Percentiles rank a stretch among this genome's conserved stretches.
Conservation (phyloP, 345 rosid genomes). For the Linum trigynum region DNA sequence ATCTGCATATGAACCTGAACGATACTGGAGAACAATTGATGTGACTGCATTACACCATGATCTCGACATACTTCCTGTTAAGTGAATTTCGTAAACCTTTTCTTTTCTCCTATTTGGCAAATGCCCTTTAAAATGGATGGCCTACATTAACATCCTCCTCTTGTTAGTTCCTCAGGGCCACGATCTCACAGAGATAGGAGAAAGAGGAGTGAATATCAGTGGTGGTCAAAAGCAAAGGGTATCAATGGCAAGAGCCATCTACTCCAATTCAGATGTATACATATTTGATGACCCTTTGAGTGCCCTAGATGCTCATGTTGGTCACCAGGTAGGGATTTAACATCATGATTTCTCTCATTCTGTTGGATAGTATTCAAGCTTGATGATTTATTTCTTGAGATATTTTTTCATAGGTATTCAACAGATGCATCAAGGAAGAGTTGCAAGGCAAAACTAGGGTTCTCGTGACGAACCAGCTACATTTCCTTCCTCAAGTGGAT, state of each 20-base stretch:
- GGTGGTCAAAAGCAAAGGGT: constrained; percentile 31
- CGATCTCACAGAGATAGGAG: constrained; percentile 30
- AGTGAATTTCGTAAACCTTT: not conserved
- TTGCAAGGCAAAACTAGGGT: constrained; percentile 75
- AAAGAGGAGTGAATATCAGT: constrained; percentile 28
- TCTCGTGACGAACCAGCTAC: constrained; percentile 98
- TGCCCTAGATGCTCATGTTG: constrained; percentile 31
- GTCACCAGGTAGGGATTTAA: constrained; percentile 14
- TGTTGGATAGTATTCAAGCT: not conserved
- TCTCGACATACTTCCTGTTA: constrained; percentile 10
- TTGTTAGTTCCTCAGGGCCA: not conserved
- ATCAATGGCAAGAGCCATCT: constrained; percentile 28
- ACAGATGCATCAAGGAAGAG: constrained; percentile 83
- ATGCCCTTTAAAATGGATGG: not conserved
- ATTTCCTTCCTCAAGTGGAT: constrained; percentile 95
- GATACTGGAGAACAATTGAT: constrained; percentile 8
- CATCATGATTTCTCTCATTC: not conserved
- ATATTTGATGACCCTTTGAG: constrained; percentile 29
- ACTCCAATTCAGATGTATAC: constrained; percentile 23
- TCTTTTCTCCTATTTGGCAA: too few species aligned
- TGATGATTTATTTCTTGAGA: not conserved
- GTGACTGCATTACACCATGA: constrained; percentile 3
- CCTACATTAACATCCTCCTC: not conserved
- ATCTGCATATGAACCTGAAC: not conserved
- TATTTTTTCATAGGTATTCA: constrained; percentile 55